These are phyloP conservation scores for Paxillus ammoniavirescens DNA, from an alignment of 768 basidiomycete species.

Conservation along the genomic window DNA sequence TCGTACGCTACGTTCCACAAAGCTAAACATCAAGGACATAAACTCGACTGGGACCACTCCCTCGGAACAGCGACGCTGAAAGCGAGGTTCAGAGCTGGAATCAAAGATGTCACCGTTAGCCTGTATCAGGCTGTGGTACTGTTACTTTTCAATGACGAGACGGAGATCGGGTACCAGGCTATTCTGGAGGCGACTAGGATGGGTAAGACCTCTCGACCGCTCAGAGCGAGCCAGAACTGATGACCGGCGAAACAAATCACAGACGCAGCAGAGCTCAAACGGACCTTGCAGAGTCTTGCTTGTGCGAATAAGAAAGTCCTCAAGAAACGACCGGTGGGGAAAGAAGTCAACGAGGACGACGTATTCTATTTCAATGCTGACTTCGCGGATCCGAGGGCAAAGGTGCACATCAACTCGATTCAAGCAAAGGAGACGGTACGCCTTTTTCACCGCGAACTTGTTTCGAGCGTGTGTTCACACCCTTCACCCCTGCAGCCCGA, in stretches of 20 bases:
- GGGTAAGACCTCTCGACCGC: constrained; percentile 46
- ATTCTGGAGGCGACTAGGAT: constrained; percentile 68
- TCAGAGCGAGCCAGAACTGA: constrained; percentile 21
- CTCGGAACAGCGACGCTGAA: constrained; percentile 80
- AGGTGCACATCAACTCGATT: constrained; percentile 93
- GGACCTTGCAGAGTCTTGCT: constrained; percentile 90
- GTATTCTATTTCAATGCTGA: constrained; percentile 78
- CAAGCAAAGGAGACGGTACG: constrained; percentile 90
- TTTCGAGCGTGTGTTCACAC: neutral
- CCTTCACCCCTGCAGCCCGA: constrained; percentile 57
- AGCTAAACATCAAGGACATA: constrained; percentile 69
- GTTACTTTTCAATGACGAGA: constrained; percentile 76
- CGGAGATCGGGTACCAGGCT: constrained; percentile 60
- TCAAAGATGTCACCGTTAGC: constrained; percentile 88
- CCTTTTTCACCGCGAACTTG: constrained; percentile 1
- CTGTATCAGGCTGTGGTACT: constrained; percentile 89
- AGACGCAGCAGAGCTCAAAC: constrained; percentile 74
- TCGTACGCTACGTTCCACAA: constrained; percentile 74
- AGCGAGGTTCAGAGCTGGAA: constrained; percentile 61
- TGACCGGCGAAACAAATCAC: neutral
- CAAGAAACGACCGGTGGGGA: constrained; percentile 73
- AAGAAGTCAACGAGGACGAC: constrained; percentile 75
- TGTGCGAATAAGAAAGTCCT: constrained; percentile 89
- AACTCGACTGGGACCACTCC: constrained; percentile 83
- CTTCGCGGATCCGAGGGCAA: constrained; percentile 75